Conservation (phyloP, 345 rosid species). For the Citropsis articulata region DNA sequence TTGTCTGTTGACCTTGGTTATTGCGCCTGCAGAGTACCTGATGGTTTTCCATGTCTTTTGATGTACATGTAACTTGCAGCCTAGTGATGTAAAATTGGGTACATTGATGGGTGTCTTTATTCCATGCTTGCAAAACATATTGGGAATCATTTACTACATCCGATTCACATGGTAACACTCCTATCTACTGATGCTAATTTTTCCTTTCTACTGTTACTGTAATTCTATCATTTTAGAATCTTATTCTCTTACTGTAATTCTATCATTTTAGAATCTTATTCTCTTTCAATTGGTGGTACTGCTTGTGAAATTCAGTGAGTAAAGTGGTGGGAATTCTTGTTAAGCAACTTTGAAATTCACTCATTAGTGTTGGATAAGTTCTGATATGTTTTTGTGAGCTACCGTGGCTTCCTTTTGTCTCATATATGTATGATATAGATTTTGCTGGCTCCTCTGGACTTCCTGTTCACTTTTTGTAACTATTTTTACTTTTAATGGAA, state of each 20-base stretch:
- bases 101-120: conserved; percentile 99
- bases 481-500: background rate
- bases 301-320: background rate
- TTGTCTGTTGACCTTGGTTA: background rate
- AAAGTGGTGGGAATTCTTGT: conserved; percentile 1
- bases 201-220: background rate
- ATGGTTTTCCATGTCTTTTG: conserved; percentile 21
- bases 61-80: conserved; percentile 50
- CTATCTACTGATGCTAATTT: conserved; percentile 5
- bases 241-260: conserved; percentile 3
- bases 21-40: conserved; percentile 18
- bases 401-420: background rate
- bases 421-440: background rate
- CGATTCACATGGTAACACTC: conserved; percentile 86
- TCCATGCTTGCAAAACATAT: conserved; percentile 96
- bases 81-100: conserved; percentile 68
- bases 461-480: background rate
- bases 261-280: background rate
- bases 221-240: background rate
- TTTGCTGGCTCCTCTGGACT: background rate
- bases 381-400: background rate
- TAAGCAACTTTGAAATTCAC: background rate
- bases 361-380: background rate
- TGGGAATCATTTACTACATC: conserved; percentile 98
- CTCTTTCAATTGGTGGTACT: background rate